These are phyloP conservation scores for Mollisia scopiformis DNA, from an alignment of 2,329 filamentous ascomycete genomes.

Conservation along the genomic window DNA sequence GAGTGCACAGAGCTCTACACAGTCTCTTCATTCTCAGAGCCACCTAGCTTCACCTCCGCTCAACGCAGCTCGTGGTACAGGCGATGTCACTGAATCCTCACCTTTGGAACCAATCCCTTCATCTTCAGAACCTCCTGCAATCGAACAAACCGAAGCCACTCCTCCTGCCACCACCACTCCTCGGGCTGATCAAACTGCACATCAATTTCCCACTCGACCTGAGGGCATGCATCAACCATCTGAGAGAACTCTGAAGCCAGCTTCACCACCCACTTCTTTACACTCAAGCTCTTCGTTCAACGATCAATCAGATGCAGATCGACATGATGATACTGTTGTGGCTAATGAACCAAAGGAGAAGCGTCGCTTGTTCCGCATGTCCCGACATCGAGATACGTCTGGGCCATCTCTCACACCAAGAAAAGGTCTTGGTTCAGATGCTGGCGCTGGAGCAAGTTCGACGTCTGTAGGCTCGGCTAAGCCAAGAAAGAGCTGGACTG, in stretches of 20 bases:
- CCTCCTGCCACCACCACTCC: constrained; percentile 31
- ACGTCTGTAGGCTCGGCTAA: constrained; percentile 63
- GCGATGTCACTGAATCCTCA: constrained; percentile 33
- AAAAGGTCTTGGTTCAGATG: constrained; percentile 60
- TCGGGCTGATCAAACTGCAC: constrained; percentile 24
- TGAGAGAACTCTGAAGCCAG: constrained; percentile 56
- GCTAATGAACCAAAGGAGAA: constrained; percentile 69
- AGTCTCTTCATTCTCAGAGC: constrained; percentile 62
- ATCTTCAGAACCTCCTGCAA: constrained; percentile 20
- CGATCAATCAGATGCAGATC: constrained; percentile 80
- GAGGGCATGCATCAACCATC: constrained; percentile 29
- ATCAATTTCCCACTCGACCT: constrained; percentile 20
- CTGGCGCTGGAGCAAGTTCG: constrained; percentile 66
- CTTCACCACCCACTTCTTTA: constrained; percentile 77
- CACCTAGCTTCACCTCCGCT: constrained; percentile 33
- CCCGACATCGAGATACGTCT: constrained; percentile 61
- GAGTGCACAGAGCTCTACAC: constrained; percentile 88
- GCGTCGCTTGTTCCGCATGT: constrained; percentile 73
- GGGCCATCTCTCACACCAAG: constrained; percentile 46
- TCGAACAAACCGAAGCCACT: constrained; percentile 27
- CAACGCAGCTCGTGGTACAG: constrained; percentile 35
- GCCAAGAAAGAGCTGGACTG: constrained; percentile 48
- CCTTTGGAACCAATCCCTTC: constrained; percentile 31
- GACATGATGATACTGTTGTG: constrained; percentile 60
- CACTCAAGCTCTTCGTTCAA: constrained; percentile 68